Evolutionary conservation across 2,329 filamentous ascomycete genomes (phyloP).

Genomic region (Thielaviopsis cerberus): DNA sequence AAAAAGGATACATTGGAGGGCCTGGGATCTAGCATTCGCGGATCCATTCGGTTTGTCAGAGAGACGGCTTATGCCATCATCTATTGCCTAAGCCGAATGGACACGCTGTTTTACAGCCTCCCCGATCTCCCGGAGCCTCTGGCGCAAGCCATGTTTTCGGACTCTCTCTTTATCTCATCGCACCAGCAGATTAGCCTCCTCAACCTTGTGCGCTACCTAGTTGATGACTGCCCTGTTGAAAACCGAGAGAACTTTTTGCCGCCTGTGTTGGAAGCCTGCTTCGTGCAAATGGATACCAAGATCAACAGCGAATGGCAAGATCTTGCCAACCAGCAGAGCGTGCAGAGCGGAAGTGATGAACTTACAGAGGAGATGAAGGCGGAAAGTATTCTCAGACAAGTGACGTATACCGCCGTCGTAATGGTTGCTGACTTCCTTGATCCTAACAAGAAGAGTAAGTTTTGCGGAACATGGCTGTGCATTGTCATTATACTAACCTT

Average conservation of each 20-base stretch:
- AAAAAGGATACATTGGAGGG: conserved; percentile 84
- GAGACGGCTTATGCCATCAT: conserved; percentile 90
- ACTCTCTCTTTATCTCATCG: conserved; percentile 66
- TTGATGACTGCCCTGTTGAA: conserved; percentile 76
- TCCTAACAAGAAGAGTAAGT: conserved; percentile 46
- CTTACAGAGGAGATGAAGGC: conserved; percentile 94
- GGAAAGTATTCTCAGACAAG: conserved; percentile 80
- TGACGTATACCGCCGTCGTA: conserved; percentile 80
- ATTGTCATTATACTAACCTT: not conserved
- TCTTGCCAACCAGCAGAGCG: conserved; percentile 43
- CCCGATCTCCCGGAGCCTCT: conserved; percentile 64
- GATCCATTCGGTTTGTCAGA: conserved; percentile 70
- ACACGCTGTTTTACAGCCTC: conserved; percentile 81
- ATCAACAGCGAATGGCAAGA: conserved; percentile 73
- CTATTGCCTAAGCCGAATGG: conserved; percentile 77
- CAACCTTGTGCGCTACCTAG: conserved; percentile 70
- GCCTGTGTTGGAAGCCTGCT: conserved; percentile 62
- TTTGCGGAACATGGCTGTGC: not conserved
- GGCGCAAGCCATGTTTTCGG: conserved; percentile 64
- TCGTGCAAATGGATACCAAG: conserved; percentile 72
- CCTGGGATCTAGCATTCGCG: conserved; percentile 80
- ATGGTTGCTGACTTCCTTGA: conserved; percentile 83
- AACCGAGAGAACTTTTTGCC: conserved; percentile 66
- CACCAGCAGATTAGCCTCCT: conserved; percentile 90
- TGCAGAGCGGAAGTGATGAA: conserved; percentile 52